Base-by-base conservation (phyloP, 2,329 filamentous ascomycete species). In the Pseudogymnoascus sp. region DNA sequence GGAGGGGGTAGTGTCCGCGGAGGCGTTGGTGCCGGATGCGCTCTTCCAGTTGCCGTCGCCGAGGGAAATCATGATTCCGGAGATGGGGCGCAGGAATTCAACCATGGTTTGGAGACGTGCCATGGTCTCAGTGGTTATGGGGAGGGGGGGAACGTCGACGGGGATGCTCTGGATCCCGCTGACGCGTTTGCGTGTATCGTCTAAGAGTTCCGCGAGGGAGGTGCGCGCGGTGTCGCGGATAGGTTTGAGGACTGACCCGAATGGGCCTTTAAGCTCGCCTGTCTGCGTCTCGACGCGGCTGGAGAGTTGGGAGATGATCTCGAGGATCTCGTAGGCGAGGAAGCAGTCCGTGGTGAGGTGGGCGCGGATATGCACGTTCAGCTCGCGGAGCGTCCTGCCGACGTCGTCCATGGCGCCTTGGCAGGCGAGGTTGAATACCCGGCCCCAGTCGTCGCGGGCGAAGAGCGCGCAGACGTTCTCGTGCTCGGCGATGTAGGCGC, bases 311-410 rank as follows among this genome's bases (percentile, higher is more conserved):
- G 91, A 90, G 56, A 97, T 86, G 65, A 97, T 90, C 70, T 96
- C 93, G 34, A 96, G 90, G 34, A 97, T 90, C 73, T 99, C 95
- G 74, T 96, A 99, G 6, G 92, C 92, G 59, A 99, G 83, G 74
- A 91, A 97, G 75, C 93, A 97, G 74, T 99, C 95, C 0, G 91
- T 96, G 68, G 87, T 84, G 40, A 97, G 78, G 72, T 97, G 93
- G 42, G 84, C 79, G 72, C 93, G 92, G 75, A 97, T 92, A 71
- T 97, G 93, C 60, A 85, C 83, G 74, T 97, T 97, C 34, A 99
- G 81, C 71, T 97, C 93, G 28, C 90, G 86, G 62, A 97, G 76
- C 0, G 95, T 97, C 69, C 91, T 87, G 5, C 89, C 87, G 69
- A 97, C 89, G 70, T 96, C 92, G 6, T 86, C 83, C 65, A 99